phyloP scores from a whole-genome alignment of 208 protist genomes.

The Balamuthia mandrillaris region DNA sequence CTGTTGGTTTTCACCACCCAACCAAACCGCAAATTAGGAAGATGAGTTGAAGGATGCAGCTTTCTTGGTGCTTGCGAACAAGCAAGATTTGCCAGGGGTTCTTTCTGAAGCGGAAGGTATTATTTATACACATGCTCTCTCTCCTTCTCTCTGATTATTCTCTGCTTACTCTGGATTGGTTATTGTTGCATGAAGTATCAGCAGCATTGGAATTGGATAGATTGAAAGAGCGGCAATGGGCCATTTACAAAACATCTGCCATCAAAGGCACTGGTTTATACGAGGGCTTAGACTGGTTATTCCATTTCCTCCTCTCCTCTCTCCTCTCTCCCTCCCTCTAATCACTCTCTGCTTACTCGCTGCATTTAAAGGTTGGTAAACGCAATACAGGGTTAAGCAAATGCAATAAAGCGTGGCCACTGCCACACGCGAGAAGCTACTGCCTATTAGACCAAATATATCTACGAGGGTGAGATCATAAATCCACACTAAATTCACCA shows the following conservation, averaged over 20 bases:
- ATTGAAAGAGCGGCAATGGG: slow-evolving; percentile 80
- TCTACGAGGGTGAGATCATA: neutral
- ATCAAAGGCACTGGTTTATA: slow-evolving; percentile 63
- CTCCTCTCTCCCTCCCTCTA: neutral
- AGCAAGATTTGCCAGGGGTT: slow-evolving; percentile 77
- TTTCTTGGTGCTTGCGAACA: slow-evolving; percentile 88
- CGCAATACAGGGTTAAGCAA: no score
- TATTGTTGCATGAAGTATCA: slow-evolving; percentile 55
- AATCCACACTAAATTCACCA: no score
- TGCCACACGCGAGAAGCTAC: neutral
- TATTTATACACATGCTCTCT: neutral
- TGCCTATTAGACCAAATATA: neutral
- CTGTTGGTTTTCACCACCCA: neutral
- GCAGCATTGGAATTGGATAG: slow-evolving; percentile 71
- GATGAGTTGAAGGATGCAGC: slow-evolving; percentile 84
- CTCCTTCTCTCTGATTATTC: slow-evolving; percentile 13
- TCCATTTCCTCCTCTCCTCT: neutral
- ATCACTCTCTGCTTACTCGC: neutral
- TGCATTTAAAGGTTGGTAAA: no score
- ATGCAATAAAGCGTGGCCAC: neutral
- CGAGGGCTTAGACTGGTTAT: neutral
- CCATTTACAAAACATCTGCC: slow-evolving; percentile 79
- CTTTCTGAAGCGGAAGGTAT: neutral
- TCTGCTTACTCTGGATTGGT: neutral
- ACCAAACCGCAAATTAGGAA: slow-evolving; percentile 53